Percentiles rank a stretch among this genome's conserved stretches.
phyloP scores from a whole-genome alignment of 352 stramenopile species.

The Globisporangium apiculatum region DNA sequence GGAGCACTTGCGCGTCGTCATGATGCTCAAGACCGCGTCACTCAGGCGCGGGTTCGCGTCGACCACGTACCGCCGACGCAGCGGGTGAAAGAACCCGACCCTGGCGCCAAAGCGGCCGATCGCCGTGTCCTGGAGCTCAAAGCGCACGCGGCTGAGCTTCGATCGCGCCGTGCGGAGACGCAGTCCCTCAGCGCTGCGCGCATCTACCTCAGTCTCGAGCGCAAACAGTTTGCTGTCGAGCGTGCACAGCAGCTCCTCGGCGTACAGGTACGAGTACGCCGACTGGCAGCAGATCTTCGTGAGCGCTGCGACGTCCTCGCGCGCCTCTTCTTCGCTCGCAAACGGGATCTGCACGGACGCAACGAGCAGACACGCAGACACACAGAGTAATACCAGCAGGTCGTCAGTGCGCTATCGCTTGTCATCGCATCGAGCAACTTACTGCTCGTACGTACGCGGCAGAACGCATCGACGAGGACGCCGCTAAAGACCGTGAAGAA shows the following conservation, averaged over 20 bases:
- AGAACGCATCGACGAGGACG: conserved; percentile 69
- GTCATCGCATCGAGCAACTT: too few relatives aligned
- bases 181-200: conserved; percentile 21
- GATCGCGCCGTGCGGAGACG: conserved; percentile 56
- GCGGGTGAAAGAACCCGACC: conserved; percentile 63
- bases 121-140: conserved; percentile 70
- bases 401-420: background rate
- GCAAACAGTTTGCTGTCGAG: conserved; percentile 64
- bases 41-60: conserved; percentile 50
- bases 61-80: conserved; percentile 59
- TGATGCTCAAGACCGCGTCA: conserved; percentile 66
- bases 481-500: conserved; percentile 85
- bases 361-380: background rate
- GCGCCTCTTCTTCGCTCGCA: conserved; percentile 68
- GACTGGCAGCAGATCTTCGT: conserved; percentile 85
- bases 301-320: conserved; percentile 61
- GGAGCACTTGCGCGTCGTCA: conserved; percentile 70
- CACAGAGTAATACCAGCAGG: background rate
- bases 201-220: conserved; percentile 31
- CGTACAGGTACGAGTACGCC: conserved; percentile 79
- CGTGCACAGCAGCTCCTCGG: conserved; percentile 62
- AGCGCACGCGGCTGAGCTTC: conserved; percentile 63
- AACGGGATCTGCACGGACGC: conserved; percentile 55
- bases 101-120: conserved; percentile 58
- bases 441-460: conserved; percentile 29